Evolutionary conservation across 2,329 filamentous ascomycete genomes (phyloP).

Genomic region (Pezicula radicicola): DNA sequence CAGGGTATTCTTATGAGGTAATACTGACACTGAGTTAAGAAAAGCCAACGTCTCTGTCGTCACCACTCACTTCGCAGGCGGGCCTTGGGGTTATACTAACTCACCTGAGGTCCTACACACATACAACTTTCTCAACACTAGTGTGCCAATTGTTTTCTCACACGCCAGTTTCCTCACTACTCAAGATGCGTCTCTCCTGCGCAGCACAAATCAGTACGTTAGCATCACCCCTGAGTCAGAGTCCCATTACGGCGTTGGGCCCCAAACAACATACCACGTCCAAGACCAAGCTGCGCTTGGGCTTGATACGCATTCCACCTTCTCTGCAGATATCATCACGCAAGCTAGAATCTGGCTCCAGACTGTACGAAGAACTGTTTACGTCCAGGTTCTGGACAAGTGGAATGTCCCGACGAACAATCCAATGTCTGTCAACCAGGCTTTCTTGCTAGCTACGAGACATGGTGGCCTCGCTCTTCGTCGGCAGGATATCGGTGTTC

Average conservation of each 20-base stretch:
- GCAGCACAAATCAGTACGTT: slow-evolving; percentile 30
- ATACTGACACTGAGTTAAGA: too few relatives aligned
- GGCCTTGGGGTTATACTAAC: slow-evolving; percentile 15
- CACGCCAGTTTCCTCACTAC: too few relatives aligned
- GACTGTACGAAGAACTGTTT: slow-evolving; percentile 29
- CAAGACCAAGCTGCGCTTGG: slow-evolving; percentile 29
- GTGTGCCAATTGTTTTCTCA: too few relatives aligned
- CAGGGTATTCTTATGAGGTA: too few relatives aligned
- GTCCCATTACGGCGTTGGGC: slow-evolving; percentile 46
- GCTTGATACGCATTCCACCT: slow-evolving; percentile 30
- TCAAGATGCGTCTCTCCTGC: neutral
- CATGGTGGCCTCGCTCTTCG: slow-evolving; percentile 49
- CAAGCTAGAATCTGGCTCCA: slow-evolving; percentile 31
- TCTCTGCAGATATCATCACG: slow-evolving; percentile 26
- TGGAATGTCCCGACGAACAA: slow-evolving; percentile 26
- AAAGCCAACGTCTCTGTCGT: slow-evolving; percentile 40
- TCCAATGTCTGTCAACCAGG: slow-evolving; percentile 51
- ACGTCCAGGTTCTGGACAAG: slow-evolving; percentile 33
- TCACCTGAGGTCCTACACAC: too few relatives aligned
- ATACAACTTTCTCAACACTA: too few relatives aligned
- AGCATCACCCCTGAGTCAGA: slow-evolving; percentile 45
- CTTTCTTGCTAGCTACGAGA: slow-evolving; percentile 52
- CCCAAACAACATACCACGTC: too few relatives aligned
- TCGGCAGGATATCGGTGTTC: slow-evolving; percentile 23
- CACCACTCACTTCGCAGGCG: slow-evolving; percentile 33